Base-by-base conservation (phyloP, 306 rosid genomes). In the Herpetospermum pedunculosum region DNA sequence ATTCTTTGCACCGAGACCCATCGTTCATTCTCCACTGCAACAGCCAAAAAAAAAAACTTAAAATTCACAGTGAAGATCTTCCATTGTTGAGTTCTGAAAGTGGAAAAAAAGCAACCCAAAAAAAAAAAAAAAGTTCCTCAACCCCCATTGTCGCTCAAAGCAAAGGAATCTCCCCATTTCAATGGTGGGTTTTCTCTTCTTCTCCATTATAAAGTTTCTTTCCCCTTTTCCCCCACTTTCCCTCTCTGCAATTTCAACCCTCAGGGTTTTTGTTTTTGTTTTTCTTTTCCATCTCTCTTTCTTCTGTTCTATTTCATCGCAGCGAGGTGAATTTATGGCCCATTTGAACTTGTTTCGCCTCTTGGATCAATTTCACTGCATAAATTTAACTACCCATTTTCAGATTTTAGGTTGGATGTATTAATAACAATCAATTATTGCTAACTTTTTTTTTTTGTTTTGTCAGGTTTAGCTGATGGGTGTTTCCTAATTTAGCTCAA, bases 151-250 rank as follows among this genome's bases (percentile, higher is more conserved):
- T 68, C 13, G 37, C 19, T 4, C 21, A 41, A 68, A 68, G 52
- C 26, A 0, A 67, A 67, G 72, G 74, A 69, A 69, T 69, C 74
- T 69, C 54, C 10, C 30, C 26, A 14, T 69, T 69, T 69, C 74
- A 69, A 69, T 69, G 74, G 74, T 69, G 74, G 34, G 74, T 44
- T 69, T 69, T 47, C 50, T 67, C 49, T 25, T 23, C 73, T 67
- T 41, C 37, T 40, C 53, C 48, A 68, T 23, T 43, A 40, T 25
- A 68, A 68, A 41, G 13, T 41, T 68, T 68, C 35, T 41, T 14
- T 7, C 23, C 53, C 47, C 13, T 67, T 21, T 3, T 25, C 16
- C 7, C 18, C 25, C 69, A n/a, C 18, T 54, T 54, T 54, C 65
- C 38, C 12, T 26, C 34, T 64, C 55, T 44, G 26, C 52, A 69